Base-by-base conservation (phyloP, 805 yeast genomes). In the Candida sakaeoensis region DNA sequence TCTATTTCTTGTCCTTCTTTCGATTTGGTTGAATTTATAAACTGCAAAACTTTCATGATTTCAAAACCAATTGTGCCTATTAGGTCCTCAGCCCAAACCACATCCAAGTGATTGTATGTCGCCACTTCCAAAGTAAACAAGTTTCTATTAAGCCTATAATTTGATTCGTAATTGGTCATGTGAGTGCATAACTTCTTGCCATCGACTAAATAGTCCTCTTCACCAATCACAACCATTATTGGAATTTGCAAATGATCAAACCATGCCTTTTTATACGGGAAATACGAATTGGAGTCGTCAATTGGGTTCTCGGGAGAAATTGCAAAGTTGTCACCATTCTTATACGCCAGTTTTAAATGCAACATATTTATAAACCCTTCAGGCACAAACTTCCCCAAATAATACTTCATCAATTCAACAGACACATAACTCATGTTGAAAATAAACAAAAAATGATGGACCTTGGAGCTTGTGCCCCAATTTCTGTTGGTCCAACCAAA, bases 371-470 rank as follows among this genome's bases (percentile, higher is more conserved):
- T 51, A 42, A 68, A 68, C 1, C 72, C 70, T 21, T 65, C 69
- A 18, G 53, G 60, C 13, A 61, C 57, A 46, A 59, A 63, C 30
- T 58, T 46, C 31, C 68, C 58, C 15, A 89, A 65, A 98, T 98
- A 91, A 97, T 98, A 93, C 33, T 78, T 72, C 95, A 91, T 89
- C 42, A 86, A 67, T 47, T 80, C 78, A 1, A 88, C 72, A 18
- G 95, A 82, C 12, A 90, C 83, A 57, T 77, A 85, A 4, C 85
- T 86, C 0, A 96, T 96, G 2, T 95, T 83, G 57, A 88, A 90
- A 5, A 90, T 61, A 47, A 91, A 89, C 60, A 86, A 88, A 24
- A 90, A 70, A 45, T 77, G 75, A 51, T 91, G 70, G 17, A 87
- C 63, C 19, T 71, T 63, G 18, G 62, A 67, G 54, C 89, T 85